phyloP scores from a whole-genome alignment of 139 green algal species.

The Chlamydomonas sp. region DNA sequence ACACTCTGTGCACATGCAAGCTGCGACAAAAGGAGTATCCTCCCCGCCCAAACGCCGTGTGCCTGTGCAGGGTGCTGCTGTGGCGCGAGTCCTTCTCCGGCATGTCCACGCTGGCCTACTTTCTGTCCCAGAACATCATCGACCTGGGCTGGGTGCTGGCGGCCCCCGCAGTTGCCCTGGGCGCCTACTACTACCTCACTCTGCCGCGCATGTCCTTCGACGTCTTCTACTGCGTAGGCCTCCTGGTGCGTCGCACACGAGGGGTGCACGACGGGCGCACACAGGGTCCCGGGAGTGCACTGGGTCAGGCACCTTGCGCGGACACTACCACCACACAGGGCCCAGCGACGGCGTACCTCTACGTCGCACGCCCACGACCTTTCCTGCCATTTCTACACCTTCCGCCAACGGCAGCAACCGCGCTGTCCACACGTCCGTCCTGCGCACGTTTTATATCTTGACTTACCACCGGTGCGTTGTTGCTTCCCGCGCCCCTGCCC shows the following conservation, averaged over 20 bases:
- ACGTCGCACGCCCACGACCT: no score
- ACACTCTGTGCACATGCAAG: no score
- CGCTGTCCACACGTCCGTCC: no score
- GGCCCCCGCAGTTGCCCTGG: slow-evolving; percentile 44
- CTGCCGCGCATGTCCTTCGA: slow-evolving; percentile 45
- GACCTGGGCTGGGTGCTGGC: slow-evolving; percentile 49
- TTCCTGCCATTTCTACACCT: background rate
- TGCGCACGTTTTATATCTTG: background rate
- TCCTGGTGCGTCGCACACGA: slow-evolving; percentile 13
- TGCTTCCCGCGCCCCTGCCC: background rate
- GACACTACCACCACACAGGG: no score
- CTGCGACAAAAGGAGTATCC: no score
- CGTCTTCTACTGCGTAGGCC: slow-evolving; percentile 37
- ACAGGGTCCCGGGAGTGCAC: no score
- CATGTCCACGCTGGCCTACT: slow-evolving; percentile 46
- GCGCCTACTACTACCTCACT: slow-evolving; percentile 62
- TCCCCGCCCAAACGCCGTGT: no score
- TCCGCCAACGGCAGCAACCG: no score
- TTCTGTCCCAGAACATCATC: slow-evolving; percentile 48
- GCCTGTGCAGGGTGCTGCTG: slow-evolving; percentile 25
- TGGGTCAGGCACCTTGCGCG: no score
- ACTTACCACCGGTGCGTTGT: background rate
- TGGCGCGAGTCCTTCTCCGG: slow-evolving; percentile 41
- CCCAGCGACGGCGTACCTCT: no score
- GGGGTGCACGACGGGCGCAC: no score